Conservation (phyloP, 164 flowering plant species). For the Magnolia officinalis region DNA sequence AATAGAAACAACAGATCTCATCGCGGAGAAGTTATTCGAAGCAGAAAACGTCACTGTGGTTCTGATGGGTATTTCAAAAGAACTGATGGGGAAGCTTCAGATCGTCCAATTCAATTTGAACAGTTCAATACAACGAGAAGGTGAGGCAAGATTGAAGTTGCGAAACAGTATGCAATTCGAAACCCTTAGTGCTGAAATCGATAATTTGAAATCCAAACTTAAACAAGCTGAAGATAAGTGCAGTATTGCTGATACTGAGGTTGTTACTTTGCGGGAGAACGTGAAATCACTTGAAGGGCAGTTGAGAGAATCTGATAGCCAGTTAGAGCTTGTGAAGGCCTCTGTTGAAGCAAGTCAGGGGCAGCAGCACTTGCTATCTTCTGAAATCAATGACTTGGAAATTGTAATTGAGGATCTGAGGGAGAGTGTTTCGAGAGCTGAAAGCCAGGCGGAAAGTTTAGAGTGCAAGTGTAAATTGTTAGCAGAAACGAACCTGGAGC, state of each 20-base stretch:
- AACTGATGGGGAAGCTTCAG: slow-evolving; percentile 50
- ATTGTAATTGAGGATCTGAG: slow-evolving; percentile 33
- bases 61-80: slow-evolving; percentile 58
- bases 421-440: slow-evolving; percentile 36
- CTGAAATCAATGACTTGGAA: slow-evolving; percentile 44
- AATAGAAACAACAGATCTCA: slow-evolving; percentile 49
- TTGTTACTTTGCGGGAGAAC: slow-evolving; percentile 33
- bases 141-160: slow-evolving; percentile 41
- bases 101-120: slow-evolving; percentile 53
- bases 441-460: slow-evolving; percentile 44
- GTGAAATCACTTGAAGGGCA: slow-evolving; percentile 44
- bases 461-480: slow-evolving; percentile 45
- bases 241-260: slow-evolving; percentile 39
- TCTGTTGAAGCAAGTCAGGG: slow-evolving; percentile 34
- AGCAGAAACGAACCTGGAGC: slow-evolving; percentile 44
- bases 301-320: slow-evolving; percentile 36
- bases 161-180: slow-evolving; percentile 29
- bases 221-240: slow-evolving; percentile 37
- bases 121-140: slow-evolving; percentile 45
- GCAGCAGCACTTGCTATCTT: slow-evolving; percentile 18
- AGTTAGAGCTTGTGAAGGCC: slow-evolving; percentile 26
- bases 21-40: slow-evolving; percentile 47
- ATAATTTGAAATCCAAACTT: slow-evolving; percentile 26
- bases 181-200: slow-evolving; percentile 22
- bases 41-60: slow-evolving; percentile 65